phyloP scores from a whole-genome alignment of 2,329 filamentous ascomycete species.

The Stemphylium lycopersici region DNA sequence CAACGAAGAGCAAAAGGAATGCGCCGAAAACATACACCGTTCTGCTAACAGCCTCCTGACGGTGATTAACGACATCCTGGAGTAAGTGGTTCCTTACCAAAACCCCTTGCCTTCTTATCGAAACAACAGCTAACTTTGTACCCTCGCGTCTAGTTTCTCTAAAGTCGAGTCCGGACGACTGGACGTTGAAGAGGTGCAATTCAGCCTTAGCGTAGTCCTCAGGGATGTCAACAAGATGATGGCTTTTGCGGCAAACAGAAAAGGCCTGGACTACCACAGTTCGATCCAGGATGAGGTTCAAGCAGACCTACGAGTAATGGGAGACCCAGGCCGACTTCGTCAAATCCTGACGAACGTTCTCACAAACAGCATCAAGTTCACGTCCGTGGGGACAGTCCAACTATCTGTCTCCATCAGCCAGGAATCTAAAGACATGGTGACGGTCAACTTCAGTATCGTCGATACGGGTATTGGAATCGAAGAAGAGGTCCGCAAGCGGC shows the following conservation, averaged over 20 bases:
- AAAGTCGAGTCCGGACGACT: constrained; percentile 80
- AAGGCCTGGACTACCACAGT: constrained; percentile 74
- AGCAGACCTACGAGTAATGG: constrained; percentile 77
- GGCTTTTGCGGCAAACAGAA: constrained; percentile 80
- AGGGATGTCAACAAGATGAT: constrained; percentile 87
- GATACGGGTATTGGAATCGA: constrained; percentile 85
- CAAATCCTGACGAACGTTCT: constrained; percentile 83
- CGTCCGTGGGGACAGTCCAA: constrained; percentile 51
- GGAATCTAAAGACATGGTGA: constrained; percentile 68
- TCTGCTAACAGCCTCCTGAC: constrained; percentile 82
- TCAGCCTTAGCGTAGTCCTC: constrained; percentile 74
- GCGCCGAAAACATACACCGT: constrained; percentile 77
- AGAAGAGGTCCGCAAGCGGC: constrained; percentile 71
- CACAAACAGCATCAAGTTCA: constrained; percentile 58
- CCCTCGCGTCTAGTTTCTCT: constrained; percentile 62
- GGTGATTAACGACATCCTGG: constrained; percentile 89
- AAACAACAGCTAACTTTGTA: background rate
- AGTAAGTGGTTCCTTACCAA: constrained; percentile 43
- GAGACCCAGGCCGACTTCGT: constrained; percentile 81
- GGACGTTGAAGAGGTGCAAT: constrained; percentile 81
- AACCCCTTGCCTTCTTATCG: background rate
- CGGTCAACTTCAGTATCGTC: constrained; percentile 73
- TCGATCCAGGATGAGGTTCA: constrained; percentile 68
- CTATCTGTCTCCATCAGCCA: constrained; percentile 68
- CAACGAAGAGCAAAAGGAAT: constrained; percentile 73